Conservation (phyloP, 2,329 filamentous ascomycete species). For the Botryotinia globosa region DNA sequence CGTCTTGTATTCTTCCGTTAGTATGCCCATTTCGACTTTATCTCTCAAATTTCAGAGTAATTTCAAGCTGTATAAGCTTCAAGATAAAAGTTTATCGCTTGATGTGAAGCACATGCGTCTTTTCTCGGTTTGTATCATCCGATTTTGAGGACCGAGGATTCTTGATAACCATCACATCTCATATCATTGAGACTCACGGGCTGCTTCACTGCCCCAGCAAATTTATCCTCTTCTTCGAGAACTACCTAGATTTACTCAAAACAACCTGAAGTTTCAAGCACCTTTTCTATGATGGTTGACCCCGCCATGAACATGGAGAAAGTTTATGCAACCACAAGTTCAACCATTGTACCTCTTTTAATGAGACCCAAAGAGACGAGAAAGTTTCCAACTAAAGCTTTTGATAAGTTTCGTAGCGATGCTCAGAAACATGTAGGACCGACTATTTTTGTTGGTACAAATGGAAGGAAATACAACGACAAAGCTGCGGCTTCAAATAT, state of each 20-base stretch:
- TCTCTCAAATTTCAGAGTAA: background rate
- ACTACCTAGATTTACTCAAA: background rate
- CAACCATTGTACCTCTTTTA: conserved; percentile 33
- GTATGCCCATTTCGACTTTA: background rate
- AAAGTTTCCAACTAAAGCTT: conserved; percentile 28
- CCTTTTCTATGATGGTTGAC: background rate
- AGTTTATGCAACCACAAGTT: conserved; percentile 30
- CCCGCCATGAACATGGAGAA: conserved; percentile 26
- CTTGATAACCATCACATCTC: background rate
- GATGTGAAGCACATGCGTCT: background rate
- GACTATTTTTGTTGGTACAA: conserved; percentile 24
- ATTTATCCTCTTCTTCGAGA: background rate
- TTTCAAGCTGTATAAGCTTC: background rate
- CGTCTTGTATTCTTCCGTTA: background rate
- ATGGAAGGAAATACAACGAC: conserved; percentile 54
- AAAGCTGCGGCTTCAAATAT: conserved; percentile 62
- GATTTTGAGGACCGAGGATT: background rate
- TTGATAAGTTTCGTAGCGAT: conserved; percentile 34
- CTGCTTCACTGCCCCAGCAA: background rate
- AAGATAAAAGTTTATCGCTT: background rate
- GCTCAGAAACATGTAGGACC: conserved; percentile 25
- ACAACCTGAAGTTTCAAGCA: background rate
- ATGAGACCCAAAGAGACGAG: conserved; percentile 24
- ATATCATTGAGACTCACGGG: background rate
- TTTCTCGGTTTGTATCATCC: background rate